Evolutionary conservation across 768 basidiomycete genomes (phyloP).

Genomic region (Sporobolomyces pararoseus): DNA sequence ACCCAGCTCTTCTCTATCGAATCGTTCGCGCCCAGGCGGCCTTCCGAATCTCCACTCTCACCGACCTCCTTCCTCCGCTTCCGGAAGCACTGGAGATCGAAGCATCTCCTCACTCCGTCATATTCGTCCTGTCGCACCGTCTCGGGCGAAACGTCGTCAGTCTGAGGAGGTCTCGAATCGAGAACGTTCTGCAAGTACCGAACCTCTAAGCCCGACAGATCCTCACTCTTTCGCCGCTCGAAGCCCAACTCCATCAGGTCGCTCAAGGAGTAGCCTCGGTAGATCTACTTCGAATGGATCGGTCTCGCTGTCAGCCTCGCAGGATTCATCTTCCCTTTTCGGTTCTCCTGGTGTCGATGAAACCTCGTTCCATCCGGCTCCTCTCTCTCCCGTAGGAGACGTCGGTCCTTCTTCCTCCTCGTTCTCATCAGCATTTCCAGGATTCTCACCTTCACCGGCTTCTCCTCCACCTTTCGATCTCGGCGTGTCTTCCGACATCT

Average conservation of each 20-base stretch:
- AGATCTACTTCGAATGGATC: not conserved
- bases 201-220: slow-evolving; percentile 28
- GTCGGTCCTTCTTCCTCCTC: slow-evolving; percentile 19
- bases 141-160: slow-evolving; percentile 21
- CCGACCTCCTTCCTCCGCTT: slow-evolving; percentile 23
- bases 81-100: slow-evolving; percentile 25
- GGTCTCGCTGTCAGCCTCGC: slow-evolving; percentile 10
- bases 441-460: not conserved
- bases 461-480: slow-evolving; percentile 11
- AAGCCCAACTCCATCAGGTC: slow-evolving; percentile 23
- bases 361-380: slow-evolving; percentile 29
- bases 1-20: slow-evolving; percentile 19
- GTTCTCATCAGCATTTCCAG: slow-evolving; percentile 17
- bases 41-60: slow-evolving; percentile 18
- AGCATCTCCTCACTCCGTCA: slow-evolving; percentile 29
- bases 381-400: slow-evolving; percentile 24
- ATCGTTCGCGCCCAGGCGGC: not conserved
- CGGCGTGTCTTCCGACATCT: not conserved
- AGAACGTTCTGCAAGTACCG: slow-evolving; percentile 17
- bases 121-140: slow-evolving; percentile 31
- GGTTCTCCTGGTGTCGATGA: slow-evolving; percentile 29
- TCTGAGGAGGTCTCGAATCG: slow-evolving; percentile 22
- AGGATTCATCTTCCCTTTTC: not conserved
- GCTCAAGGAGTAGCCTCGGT: slow-evolving; percentile 9
- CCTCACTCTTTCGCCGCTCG: slow-evolving; percentile 3